Percentiles rank a stretch among this genome's conserved stretches.
These are phyloP conservation scores for Limonium bicolor DNA, from an alignment of 148 eudicot species.

Conservation along the genomic window DNA sequence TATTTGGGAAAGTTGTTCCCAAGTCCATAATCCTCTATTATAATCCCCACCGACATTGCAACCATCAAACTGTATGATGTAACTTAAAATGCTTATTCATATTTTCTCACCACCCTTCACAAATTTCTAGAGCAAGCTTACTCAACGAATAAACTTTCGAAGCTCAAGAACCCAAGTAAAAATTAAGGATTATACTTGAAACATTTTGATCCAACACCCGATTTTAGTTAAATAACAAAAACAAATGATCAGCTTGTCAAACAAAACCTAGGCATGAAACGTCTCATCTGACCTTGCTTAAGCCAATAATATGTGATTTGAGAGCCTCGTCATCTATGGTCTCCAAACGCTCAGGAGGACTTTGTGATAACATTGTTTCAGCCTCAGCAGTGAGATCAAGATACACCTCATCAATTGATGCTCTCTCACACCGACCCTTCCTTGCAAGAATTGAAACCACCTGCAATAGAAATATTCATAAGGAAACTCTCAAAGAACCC, in stretches of 20 bases:
- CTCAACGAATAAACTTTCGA: too few species aligned
- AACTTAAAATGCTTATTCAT: too few species aligned
- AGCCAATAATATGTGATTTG: conserved; percentile 74
- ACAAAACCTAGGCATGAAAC: too few species aligned
- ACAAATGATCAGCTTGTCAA: not conserved
- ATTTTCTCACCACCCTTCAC: too few species aligned
- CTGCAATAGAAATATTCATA: conserved; percentile 23
- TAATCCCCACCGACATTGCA: too few species aligned
- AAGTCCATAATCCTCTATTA: too few species aligned
- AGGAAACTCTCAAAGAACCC: not conserved
- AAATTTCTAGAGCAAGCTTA: too few species aligned
- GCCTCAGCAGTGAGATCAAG: conserved; percentile 90
- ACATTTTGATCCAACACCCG: too few species aligned
- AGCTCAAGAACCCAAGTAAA: too few species aligned
- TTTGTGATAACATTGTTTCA: conserved; percentile 62
- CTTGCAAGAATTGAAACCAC: conserved; percentile 79
- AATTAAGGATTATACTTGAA: too few species aligned
- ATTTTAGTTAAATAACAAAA: not conserved
- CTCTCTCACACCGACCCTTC: conserved; percentile 89
- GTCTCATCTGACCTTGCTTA: conserved; percentile 28
- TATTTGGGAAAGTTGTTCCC: too few species aligned
- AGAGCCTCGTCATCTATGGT: conserved; percentile 57
- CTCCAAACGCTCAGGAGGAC: conserved; percentile 46
- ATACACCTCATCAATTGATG: conserved; percentile 97
- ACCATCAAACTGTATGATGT: too few species aligned